A percentile compares a stretch with the other conserved stretches of the same genome.
Conservation (phyloP, 2,329 filamentous ascomycete genomes). For the Colletotrichum scovillei region DNA sequence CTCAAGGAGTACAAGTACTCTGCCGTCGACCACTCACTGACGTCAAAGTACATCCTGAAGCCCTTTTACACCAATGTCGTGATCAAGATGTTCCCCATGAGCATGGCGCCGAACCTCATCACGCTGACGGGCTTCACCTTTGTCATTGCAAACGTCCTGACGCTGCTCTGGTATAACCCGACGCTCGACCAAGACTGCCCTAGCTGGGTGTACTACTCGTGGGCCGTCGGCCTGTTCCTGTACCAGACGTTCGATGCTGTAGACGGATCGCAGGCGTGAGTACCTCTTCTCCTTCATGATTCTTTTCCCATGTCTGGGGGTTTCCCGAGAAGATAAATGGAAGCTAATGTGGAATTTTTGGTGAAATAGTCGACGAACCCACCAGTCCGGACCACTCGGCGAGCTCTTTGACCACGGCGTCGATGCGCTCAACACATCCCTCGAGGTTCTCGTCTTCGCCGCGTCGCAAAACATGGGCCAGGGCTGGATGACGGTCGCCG, state of each 20-base stretch:
- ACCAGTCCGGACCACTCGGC: constrained; percentile 91
- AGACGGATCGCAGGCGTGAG: constrained; percentile 91
- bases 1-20: constrained; percentile 97
- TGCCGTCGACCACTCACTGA: constrained; percentile 87
- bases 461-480: constrained; percentile 94
- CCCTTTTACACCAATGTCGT: constrained; percentile 97
- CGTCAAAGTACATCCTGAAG: constrained; percentile 94
- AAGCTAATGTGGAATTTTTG: constrained; percentile 9
- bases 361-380: constrained; percentile 81
- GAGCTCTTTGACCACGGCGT: constrained; percentile 98
- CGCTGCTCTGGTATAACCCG: constrained; percentile 96
- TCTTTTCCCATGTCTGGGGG: no score
- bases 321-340: neutral
- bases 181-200: constrained; percentile 93
- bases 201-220: constrained; percentile 92
- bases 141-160: constrained; percentile 88
- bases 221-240: constrained; percentile 89
- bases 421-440: constrained; percentile 94
- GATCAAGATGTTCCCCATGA: constrained; percentile 94
- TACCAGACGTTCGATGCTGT: constrained; percentile 99
- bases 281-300: constrained; percentile 38
- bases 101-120: constrained; percentile 91
- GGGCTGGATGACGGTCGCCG: constrained; percentile 87
- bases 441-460: constrained; percentile 92
- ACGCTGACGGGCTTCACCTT: constrained; percentile 92